Evolutionary conservation across 306 rosid genomes (phyloP), one percentile per base, ranked within the genome.

Genomic region (Trichosanthes cucumerina): DNA sequence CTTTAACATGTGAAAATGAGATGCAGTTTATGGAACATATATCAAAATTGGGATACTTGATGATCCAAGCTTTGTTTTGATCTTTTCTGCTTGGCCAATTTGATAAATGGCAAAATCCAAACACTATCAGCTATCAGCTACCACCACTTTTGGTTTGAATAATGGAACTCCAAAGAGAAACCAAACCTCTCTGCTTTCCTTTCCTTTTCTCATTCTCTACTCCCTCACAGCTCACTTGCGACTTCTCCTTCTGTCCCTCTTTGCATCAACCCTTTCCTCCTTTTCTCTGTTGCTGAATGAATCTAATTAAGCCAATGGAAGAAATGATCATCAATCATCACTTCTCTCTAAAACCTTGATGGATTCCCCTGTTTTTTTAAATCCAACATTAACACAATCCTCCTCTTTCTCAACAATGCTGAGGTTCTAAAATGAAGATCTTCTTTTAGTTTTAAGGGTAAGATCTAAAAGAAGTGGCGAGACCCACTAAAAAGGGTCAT

Each of bases 21-120:
- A 70, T 21, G 76, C 76, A 70, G 26, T 70, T 23, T 70, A 19
- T 70, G 44, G 72, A 34, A 64, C 18, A 70, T 41, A 23, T 44
- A 70, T 44, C 76, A 44, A 71, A 71, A 43, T 71, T 44, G 57
- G 57, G 57, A 12, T 46, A 9, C 73, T 66, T 38, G 7, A 66
- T 38, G 12, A 66, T 66, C 41, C 44, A 66, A 66, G n/a, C 15
- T 16, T 38, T 66, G 49, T 33, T 63, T 63, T 7, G 6, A 36
- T 70, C 76, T 70, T 70, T 46, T 44, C 56, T 70, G 75, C 34
- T 69, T 68, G 52, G 23, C 76, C 76, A 71, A 44, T n/a, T 47
- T 46, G 12, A 46, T 69, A 44, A 18, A 43, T 69, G 18, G n/a
- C 49, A 69, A 69, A 43, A 39, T 69, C 54, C 53, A 5, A 68